These are phyloP conservation scores for Thielaviopsis punctulata DNA, from an alignment of 2,329 filamentous ascomycete species.

Conservation along the genomic window DNA sequence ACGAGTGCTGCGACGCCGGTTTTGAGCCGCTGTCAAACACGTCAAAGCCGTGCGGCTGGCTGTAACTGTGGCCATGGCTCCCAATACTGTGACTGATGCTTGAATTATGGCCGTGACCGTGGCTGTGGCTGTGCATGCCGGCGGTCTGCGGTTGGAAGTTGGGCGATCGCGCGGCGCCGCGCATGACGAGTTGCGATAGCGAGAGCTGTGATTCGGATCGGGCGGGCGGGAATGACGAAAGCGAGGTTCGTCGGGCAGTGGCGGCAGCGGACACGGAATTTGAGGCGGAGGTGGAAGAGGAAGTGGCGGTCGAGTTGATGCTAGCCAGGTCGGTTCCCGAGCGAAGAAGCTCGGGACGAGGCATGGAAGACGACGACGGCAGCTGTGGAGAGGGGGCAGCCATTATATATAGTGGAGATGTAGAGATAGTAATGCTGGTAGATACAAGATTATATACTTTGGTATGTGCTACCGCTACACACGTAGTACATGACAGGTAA, in stretches of 20 bases:
- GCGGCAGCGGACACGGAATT: not conserved
- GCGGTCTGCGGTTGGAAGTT: slow-evolving; percentile 25
- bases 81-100: slow-evolving; percentile 4
- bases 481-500: too few species aligned
- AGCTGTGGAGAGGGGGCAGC: slow-evolving; percentile 3
- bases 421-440: not conserved
- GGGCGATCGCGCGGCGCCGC: slow-evolving; percentile 29
- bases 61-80: not conserved
- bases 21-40: slow-evolving; percentile 24
- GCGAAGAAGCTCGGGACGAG: slow-evolving; percentile 7
- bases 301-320: not conserved
- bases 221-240: slow-evolving; percentile 46
- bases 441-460: not conserved
- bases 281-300: not conserved
- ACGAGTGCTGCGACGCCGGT: slow-evolving; percentile 44
- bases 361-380: slow-evolving; percentile 1
- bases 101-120: not conserved
- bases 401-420: slow-evolving; percentile 9
- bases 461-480: too few species aligned
- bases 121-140: slow-evolving; percentile 15
- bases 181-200: slow-evolving; percentile 13
- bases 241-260: slow-evolving; percentile 30
- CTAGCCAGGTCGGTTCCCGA: slow-evolving; percentile 6
- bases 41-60: not conserved
- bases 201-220: slow-evolving; percentile 42